phyloP scores from a whole-genome alignment of 1,139 yeast genomes.

The Geotrichum fermentans region DNA sequence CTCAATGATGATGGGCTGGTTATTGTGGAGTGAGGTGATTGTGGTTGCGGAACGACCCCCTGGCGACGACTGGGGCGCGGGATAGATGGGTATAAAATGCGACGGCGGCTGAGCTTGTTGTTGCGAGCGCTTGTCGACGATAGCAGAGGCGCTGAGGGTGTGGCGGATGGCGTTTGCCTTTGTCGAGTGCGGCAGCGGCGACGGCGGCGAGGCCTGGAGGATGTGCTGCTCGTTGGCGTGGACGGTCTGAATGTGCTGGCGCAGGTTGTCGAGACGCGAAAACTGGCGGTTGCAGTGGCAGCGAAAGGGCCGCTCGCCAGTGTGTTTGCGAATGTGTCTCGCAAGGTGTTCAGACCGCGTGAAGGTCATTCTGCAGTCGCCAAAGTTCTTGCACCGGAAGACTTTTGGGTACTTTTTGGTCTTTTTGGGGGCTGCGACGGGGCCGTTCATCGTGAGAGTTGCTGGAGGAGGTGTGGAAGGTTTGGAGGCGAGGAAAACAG shows the following conservation, averaged over 20 bases:
- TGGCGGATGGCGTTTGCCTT: conserved; percentile 17
- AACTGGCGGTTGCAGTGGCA: conserved; percentile 83
- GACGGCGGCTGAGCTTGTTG: conserved; percentile 17
- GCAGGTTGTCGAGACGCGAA: conserved; percentile 76
- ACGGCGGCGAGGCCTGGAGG: conserved; percentile 33
- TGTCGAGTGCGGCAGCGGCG: conserved; percentile 29
- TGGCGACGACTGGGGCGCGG: background rate
- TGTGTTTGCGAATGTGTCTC: conserved; percentile 86
- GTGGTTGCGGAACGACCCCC: too few species aligned
- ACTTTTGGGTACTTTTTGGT: conserved; percentile 43
- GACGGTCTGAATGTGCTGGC: conserved; percentile 91
- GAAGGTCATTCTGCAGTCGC: conserved; percentile 83
- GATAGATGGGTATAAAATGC: conserved; percentile 13
- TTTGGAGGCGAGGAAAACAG: background rate
- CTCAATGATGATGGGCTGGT: conserved; percentile 21
- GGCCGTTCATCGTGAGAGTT: background rate
- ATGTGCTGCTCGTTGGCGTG: conserved; percentile 69
- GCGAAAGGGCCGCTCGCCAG: conserved; percentile 91
- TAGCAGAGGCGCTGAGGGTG: background rate
- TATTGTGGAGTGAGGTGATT: conserved; percentile 9
- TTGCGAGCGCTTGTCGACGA: conserved; percentile 4
- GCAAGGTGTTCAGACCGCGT: conserved; percentile 88
- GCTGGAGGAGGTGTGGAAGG: background rate
- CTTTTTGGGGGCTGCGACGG: conserved; percentile 19
- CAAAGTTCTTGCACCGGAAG: conserved; percentile 82